Base-by-base conservation (phyloP, 495 filamentous ascomycete genomes). In the Talaromyces liani region DNA sequence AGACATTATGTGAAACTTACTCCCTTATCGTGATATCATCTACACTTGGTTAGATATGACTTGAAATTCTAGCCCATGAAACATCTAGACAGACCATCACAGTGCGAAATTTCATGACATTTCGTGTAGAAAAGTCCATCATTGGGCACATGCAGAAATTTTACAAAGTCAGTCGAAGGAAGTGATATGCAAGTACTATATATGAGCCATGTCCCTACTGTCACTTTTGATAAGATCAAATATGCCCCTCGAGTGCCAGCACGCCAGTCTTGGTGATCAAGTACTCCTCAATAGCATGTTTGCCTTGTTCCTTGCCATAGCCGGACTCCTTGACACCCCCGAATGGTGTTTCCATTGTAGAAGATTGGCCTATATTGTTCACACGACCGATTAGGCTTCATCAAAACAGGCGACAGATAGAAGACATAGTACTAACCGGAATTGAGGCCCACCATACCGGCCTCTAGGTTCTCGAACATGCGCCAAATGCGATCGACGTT, bases 261-360 rank as follows among this genome's bases (percentile, higher is more conserved):
- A 85, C 88, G 16, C 85, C 87, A 2, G 87, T 90, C 75, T 91
- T 91, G 1, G 86, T 88, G 25, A 90, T 80, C 70, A 90, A 71
- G 62, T 88, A 91, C 70, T 90, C 88, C 34, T 82, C 82, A 3
- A 88, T 88, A 27, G 88, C 85, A 61, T 89, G 88, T 70, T 87
- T 88, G 18, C 88, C 88, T 14, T 83, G 86, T 70, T 91, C 88
- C 75, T 91, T 91, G 9, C 88, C 88, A 67, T 90, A 90, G 0
- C 88, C 88, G 6, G 83, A 86, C 69, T 90, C 87, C 75, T 91
- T 91, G 65, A 90, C 88, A 0, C 89, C 88, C 18, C 88, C 88
- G 69, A 91, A 91, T 0, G 88, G 88, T 9, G 84, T 80, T 68
- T 91, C 88, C 2, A 88, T 86, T 0, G 88, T 83, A 0, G 87